Conservation (phyloP, 129 eudicot genomes). For the Kitagawia praeruptora region DNA sequence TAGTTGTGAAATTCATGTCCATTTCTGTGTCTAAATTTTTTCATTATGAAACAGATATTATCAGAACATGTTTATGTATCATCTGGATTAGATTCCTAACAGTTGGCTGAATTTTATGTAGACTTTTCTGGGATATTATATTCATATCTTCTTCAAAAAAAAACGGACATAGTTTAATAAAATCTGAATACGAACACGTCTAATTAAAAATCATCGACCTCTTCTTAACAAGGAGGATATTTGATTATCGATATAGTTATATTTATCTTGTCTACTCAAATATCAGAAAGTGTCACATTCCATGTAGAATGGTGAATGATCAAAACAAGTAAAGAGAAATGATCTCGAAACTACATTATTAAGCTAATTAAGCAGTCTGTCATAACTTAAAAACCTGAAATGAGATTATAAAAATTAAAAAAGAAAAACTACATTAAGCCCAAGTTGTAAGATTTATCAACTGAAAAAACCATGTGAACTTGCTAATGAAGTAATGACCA, state of each 20-base stretch:
- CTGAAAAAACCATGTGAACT: not conserved
- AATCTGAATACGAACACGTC: too few species aligned
- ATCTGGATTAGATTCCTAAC: too few species aligned
- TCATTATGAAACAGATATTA: not conserved
- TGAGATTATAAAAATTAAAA: too few species aligned
- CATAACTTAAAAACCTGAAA: not conserved
- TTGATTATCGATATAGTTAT: too few species aligned
- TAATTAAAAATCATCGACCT: too few species aligned
- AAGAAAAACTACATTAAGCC: not conserved
- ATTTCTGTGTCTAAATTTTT: not conserved
- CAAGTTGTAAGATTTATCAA: not conserved
- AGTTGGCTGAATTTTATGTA: too few species aligned
- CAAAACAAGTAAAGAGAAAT: not conserved
- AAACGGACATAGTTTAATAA: too few species aligned
- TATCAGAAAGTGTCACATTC: too few species aligned
- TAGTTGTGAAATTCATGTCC: not conserved
- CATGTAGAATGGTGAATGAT: not conserved
- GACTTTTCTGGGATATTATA: too few species aligned
- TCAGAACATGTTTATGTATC: not conserved
- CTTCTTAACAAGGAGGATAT: too few species aligned
- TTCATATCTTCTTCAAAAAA: too few species aligned
- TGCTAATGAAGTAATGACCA: not conserved
- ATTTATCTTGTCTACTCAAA: not conserved
- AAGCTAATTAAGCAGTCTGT: not conserved
- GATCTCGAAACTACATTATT: not conserved